Evolutionary conservation across 1,139 yeast genomes (phyloP).

Genomic region (Geotrichum aggregatum): DNA sequence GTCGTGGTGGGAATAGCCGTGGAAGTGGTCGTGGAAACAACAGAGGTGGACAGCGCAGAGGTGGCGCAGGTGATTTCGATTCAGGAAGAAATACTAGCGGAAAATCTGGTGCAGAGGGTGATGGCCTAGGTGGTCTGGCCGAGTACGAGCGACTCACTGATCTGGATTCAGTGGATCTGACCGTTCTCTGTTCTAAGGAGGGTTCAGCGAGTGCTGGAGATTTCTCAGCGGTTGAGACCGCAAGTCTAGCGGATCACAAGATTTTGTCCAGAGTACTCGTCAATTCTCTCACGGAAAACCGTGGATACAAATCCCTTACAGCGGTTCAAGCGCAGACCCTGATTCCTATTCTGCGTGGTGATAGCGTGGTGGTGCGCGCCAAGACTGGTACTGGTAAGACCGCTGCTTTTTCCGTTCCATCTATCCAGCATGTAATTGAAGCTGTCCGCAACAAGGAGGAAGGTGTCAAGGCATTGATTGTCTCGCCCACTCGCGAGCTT

Average conservation of each 20-base stretch:
- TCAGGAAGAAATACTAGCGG: slow-evolving; percentile 23
- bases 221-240: slow-evolving; percentile 35
- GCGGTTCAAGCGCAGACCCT: slow-evolving; percentile 76
- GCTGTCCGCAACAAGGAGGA: slow-evolving; percentile 29
- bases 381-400: slow-evolving; percentile 97
- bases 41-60: slow-evolving; percentile 13
- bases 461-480: slow-evolving; percentile 52
- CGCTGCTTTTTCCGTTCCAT: slow-evolving; percentile 78
- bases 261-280: slow-evolving; percentile 36
- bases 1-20: slow-evolving; percentile 1
- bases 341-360: slow-evolving; percentile 55
- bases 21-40: not conserved
- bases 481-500: slow-evolving; percentile 90
- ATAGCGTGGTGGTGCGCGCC: slow-evolving; percentile 76
- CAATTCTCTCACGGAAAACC: slow-evolving; percentile 36
- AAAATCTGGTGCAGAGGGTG: slow-evolving; percentile 31
- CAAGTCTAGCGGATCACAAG: slow-evolving; percentile 31
- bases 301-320: slow-evolving; percentile 49
- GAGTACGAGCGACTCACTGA: slow-evolving; percentile 33
- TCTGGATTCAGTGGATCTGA: slow-evolving; percentile 23
- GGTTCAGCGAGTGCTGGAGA: slow-evolving; percentile 23
- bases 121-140: slow-evolving; percentile 36
- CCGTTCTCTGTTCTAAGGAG: slow-evolving; percentile 15
- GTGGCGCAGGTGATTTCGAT: slow-evolving; percentile 21
- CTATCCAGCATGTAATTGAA: slow-evolving; percentile 54